Evolutionary conservation across 768 basidiomycete genomes (phyloP), one percentile per base, ranked within the genome.

Genomic region (Russula brevipes): DNA sequence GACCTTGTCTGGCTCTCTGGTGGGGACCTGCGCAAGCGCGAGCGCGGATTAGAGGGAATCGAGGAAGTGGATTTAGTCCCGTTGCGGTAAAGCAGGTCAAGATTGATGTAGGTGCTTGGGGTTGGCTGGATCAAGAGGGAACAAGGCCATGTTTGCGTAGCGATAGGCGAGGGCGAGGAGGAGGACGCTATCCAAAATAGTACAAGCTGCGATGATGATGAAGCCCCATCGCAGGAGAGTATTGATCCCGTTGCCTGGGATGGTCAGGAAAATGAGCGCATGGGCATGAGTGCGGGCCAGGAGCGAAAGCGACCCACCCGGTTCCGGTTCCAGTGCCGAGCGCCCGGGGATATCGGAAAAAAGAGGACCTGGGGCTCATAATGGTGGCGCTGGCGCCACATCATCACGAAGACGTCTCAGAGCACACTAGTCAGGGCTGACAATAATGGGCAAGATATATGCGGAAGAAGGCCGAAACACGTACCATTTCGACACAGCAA

Each of bases 71-170:
- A 59, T 46, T 64, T 59, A 19, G 63, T 64, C 46, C 58, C 41
- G 24, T 44, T 59, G 57, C 44, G 49, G 46, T 57, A 64, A 4
- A 66, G 50, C 4, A 50, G 10, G 49, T 66, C 58, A 39, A 60
- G 57, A 36, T 55, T 51, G 63, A 54, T 65, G 36, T 57, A 66
- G 38, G 63, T 64, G 7, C 57, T 60, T 0, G 50, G 54, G 1
- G 51, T 19, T 38, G 3, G 52, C 24, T 6, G 46, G 63, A n/a
- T 64, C 53, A 1, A 49, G 1, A 11, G 38, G 58, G 39, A 36
- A 59, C 63, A 45, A 55, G 16, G 19, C 5, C 2, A 16, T 35
- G 19, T 5, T 45, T 6, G 51, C 19, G n/a, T 54, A 63, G 24
- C 57, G 45, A n/a, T 59, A 58, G 38, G 45, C 57, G 8, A 64